Conservation (phyloP, 176 grass and related monocot genomes). For the Urochloa ruziziensis region DNA sequence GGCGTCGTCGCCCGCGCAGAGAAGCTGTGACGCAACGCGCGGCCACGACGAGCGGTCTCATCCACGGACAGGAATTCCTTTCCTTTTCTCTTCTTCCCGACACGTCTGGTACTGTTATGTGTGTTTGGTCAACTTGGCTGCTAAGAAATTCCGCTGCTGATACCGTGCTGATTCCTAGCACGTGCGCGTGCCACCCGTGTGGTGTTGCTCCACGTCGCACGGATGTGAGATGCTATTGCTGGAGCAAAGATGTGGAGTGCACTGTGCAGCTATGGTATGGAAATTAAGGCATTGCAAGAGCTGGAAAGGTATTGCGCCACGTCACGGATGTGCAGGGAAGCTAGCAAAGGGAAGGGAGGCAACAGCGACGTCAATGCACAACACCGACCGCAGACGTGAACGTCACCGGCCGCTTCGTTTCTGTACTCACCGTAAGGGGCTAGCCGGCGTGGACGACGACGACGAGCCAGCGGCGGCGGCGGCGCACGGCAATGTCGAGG, state of each 20-base stretch:
- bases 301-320: not conserved
- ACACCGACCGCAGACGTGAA: constrained; percentile 5
- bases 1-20: constrained; percentile 3
- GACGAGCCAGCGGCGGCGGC: not conserved
- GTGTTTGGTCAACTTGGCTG: not conserved
- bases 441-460: not conserved
- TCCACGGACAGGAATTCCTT: constrained; percentile 15
- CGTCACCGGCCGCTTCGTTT: not conserved
- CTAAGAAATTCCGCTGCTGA: not conserved
- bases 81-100: too few relatives aligned
- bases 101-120: not conserved
- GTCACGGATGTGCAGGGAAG: not conserved
- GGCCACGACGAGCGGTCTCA: constrained; percentile 30
- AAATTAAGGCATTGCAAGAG: not conserved
- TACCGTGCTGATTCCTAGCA: not conserved
- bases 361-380: constrained; percentile 32
- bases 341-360: not conserved
- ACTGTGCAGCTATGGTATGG: not conserved
- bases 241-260: not conserved
- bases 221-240: not conserved
- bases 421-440: constrained; percentile 46
- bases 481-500: constrained; percentile 40
- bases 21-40: constrained; percentile 18
- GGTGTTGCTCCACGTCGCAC: not conserved
- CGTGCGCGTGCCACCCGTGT: not conserved